Base-by-base conservation (phyloP, 257 asterid species). In the Ilex aquifolium region DNA sequence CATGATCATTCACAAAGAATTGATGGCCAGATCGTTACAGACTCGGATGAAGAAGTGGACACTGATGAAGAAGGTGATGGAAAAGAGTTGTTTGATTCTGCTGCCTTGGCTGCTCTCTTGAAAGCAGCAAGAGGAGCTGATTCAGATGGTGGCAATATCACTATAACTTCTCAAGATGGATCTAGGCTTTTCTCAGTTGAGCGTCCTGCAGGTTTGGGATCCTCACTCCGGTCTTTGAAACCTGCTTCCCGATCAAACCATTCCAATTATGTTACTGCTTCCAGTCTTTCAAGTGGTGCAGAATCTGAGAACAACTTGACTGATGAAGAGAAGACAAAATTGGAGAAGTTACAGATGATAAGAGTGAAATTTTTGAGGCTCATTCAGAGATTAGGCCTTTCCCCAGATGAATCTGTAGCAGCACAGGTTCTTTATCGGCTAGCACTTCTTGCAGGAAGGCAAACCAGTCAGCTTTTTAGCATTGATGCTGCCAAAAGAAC, bases 101-200 rank as follows among this genome's bases (percentile, higher is more conserved):
- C 97, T 69, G 98, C 97, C 57, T 74, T 92, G 66, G 97, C 98
- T 60, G 96, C 98, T 44, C 93, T 92, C 49, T 65, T 88, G 78
- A 88, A 92, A 79, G 98, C 97, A 56, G 97, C 97, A 51, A 83
- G 93, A 2, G 95, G 97, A 63, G 80, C 91, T 53, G 95, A 88
- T 52, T 48, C 95, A 2, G 84, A 86, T 56, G 90, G 91, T 66
- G 86, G 90, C 30, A 80, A 68, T 57, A 82, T 88, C 69, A 86
- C 89, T n/a, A 80, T 88, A 71, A 83, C 88, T 32, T 82, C 95
- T 56, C 96, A 80, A 71, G 98, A 92, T 61, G 96, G 95, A 42
- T 84, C 98, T 21, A 83, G 93, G 79, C 96, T 88, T 64, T 92
- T 92, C 84, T 80, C 95, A 3, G 85, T 88, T 30, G 98, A 92